Percentiles rank a stretch among this genome's conserved stretches.
These are phyloP conservation scores for Skeletonema grethae DNA, from an alignment of 108 stramenopile genomes.

Conservation along the genomic window DNA sequence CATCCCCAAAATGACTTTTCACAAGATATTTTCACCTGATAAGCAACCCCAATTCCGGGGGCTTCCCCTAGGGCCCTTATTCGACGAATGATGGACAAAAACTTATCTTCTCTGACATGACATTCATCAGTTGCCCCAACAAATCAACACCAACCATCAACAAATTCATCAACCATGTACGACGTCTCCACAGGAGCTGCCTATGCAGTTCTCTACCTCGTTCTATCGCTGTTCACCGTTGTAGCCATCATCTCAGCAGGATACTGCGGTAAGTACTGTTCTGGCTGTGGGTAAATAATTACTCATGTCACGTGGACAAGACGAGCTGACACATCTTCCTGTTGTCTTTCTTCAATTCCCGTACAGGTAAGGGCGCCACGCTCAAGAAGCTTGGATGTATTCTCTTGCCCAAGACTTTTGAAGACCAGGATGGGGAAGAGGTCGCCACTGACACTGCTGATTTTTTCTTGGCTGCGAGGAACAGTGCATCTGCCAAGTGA, in stretches of 20 bases:
- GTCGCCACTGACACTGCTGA: conserved; percentile 46
- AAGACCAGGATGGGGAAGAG: background rate
- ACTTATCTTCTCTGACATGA: too few relatives aligned
- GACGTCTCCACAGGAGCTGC: conserved; percentile 59
- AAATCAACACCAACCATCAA: conserved; percentile 5
- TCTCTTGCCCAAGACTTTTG: conserved; percentile 29
- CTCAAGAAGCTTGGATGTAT: conserved; percentile 40
- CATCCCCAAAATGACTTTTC: too few relatives aligned
- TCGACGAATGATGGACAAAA: too few relatives aligned
- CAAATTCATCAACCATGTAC: conserved; percentile 9
- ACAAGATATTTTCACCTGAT: too few relatives aligned
- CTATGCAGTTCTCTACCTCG: conserved; percentile 65
- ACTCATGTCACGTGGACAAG: background rate
- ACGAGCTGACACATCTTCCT: background rate
- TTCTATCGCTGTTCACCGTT: conserved; percentile 57
- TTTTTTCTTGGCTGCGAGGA: conserved; percentile 65
- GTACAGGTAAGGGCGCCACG: background rate
- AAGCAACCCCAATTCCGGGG: too few relatives aligned
- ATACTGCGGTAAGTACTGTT: conserved; percentile 24
- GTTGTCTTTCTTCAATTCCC: background rate
- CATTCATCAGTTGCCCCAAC: too few relatives aligned
- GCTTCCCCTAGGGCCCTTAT: too few relatives aligned
- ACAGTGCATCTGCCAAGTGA: conserved; percentile 50
- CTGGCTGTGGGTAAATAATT: background rate
- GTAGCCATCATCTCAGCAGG: conserved; percentile 54